phyloP scores from a whole-genome alignment of 202 grass and related monocot genomes.

The Panicum hallii region DNA sequence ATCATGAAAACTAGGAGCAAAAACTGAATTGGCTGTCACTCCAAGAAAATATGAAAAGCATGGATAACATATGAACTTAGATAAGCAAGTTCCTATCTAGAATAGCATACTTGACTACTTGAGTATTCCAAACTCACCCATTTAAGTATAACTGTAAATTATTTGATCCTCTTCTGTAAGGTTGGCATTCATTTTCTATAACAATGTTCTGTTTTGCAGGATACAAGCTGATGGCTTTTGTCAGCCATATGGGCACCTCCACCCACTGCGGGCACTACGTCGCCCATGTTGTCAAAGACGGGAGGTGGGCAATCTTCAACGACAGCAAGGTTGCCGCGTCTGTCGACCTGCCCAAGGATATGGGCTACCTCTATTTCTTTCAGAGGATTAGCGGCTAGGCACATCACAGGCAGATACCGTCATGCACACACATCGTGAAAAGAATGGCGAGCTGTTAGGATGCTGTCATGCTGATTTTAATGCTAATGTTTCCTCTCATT shows the following conservation, averaged over 20 bases:
- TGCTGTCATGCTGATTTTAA: slow-evolving; percentile 13
- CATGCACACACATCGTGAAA: neutral
- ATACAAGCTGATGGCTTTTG: slow-evolving; percentile 89
- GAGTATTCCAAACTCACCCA: neutral
- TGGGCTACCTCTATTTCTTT: slow-evolving; percentile 98
- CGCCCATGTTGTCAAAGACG: slow-evolving; percentile 84
- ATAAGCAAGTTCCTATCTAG: neutral
- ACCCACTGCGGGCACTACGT: slow-evolving; percentile 98
- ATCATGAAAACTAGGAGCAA: neutral
- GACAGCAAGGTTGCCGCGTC: slow-evolving; percentile 89
- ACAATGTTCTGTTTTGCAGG: slow-evolving; percentile 47
- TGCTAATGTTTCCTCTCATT: neutral
- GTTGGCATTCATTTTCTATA: neutral
- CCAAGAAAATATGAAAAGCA: neutral
- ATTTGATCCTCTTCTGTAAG: neutral
- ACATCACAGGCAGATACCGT: slow-evolving; percentile 20
- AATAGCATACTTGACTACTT: neutral
- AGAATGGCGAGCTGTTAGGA: slow-evolving; percentile 6
- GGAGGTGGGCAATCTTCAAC: slow-evolving; percentile 91
- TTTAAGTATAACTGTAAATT: neutral
- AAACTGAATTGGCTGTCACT: neutral
- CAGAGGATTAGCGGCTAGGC: slow-evolving; percentile 58
- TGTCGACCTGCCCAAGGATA: slow-evolving; percentile 92
- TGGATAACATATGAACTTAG: neutral
- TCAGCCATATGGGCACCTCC: slow-evolving; percentile 95